phyloP scores from a whole-genome alignment of 164 flowering plant species.

The Sedum album region DNA sequence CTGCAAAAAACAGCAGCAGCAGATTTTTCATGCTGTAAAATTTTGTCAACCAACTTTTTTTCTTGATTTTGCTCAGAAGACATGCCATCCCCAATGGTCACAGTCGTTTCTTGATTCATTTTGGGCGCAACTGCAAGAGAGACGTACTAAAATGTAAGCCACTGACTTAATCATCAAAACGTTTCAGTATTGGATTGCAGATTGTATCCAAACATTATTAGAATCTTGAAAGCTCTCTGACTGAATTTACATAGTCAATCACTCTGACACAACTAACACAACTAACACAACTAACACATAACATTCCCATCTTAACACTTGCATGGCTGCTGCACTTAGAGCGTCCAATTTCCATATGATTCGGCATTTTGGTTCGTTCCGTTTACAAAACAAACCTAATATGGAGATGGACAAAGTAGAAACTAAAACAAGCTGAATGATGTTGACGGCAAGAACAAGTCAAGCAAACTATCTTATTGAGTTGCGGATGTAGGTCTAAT shows the following conservation, averaged over 20 bases:
- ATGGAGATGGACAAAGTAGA: background rate
- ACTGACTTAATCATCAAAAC: background rate
- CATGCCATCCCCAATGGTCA: constrained; percentile 14
- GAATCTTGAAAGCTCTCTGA: background rate
- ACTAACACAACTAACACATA: too few relatives aligned
- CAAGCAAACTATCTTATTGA: background rate
- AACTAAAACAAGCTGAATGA: background rate
- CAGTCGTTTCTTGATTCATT: constrained; percentile 32
- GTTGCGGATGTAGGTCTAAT: background rate
- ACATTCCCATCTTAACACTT: background rate
- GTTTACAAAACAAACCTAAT: background rate
- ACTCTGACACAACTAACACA: background rate
- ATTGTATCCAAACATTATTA: background rate
- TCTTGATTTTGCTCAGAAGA: constrained; percentile 34
- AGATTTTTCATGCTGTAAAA: constrained; percentile 51
- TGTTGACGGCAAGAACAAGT: background rate
- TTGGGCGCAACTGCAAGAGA: constrained; percentile 43
- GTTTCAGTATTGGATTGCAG: background rate
- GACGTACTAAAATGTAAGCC: background rate
- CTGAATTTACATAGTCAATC: background rate
- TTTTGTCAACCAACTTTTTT: constrained; percentile 32
- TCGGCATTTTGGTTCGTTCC: background rate
- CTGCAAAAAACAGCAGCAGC: constrained; percentile 63
- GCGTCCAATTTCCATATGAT: background rate
- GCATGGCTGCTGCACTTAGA: background rate